Base-by-base conservation (phyloP, 192 early-diverging fungal species). In the Gaertneriomyces semiglobifer region DNA sequence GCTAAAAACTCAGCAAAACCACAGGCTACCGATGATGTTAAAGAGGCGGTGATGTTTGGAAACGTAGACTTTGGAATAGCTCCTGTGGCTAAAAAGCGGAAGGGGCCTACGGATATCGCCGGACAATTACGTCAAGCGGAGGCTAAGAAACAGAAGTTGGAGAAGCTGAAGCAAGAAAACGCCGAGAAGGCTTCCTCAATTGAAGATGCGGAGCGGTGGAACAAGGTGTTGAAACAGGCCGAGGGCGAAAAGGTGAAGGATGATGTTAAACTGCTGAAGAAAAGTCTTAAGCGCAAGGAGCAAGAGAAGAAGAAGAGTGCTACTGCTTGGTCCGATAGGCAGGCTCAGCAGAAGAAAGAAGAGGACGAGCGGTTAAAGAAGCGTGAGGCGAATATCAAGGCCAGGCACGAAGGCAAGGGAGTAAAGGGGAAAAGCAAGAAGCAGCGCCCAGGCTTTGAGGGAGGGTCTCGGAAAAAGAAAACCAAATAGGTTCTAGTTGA, bases 211-310 rank as follows among this genome's bases (percentile, higher is more conserved):
- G 83, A 85, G 52, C 83, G 84, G 16, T 98, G 95, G 95, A 76
- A 75, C 62, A 92, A 92, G 77, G 86, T 88, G 5, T 53, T 90
- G 56, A 82, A 86, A 57, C 80, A 88, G 73, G 93, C 94, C 3
- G 78, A 83, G 64, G 95, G 95, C 65, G 89, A 93, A 70, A 94
- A 93, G 77, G 83, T 95, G 61, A 92, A 93, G 77, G 95, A 98
- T 72, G 90, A 98, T 52, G 70, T 87, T 59, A 91, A 87, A 71
- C 75, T 95, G 45, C 81, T 98, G 43, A 93, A 95, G 77, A 95
- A 94, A 77, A 90, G 90, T 0, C 84, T 98, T 47, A 94, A 93
- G 74, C 87, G 90, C 51, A 81, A 89, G 62, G 86, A 92, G 62
- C 81, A 90, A 66, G 66, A 77, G 58, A 98, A 98, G 86, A 77